Evolutionary conservation across 2,329 filamentous ascomycete species (phyloP).

Genomic region (Zalaria obscura): DNA sequence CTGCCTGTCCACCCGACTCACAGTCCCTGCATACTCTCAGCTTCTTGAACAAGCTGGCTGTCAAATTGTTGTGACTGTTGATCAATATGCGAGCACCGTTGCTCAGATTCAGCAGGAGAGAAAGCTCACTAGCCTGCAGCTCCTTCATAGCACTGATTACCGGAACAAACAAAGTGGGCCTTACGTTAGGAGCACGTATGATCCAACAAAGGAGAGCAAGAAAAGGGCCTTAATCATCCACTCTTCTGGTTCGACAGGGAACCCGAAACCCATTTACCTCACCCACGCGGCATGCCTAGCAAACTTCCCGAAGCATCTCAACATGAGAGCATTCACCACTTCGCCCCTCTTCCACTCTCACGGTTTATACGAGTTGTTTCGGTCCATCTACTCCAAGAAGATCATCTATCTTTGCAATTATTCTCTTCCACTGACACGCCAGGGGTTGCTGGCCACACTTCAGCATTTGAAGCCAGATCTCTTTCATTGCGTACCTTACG

Average conservation of each 20-base stretch:
- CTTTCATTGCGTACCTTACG: constrained; percentile 51
- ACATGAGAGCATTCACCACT: constrained; percentile 38
- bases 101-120: constrained; percentile 17
- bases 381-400: constrained; percentile 37
- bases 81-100: constrained; percentile 12
- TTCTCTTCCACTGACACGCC: constrained; percentile 37
- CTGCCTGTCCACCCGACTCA: constrained; percentile 40
- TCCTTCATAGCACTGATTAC: constrained; percentile 13
- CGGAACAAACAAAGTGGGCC: constrained; percentile 5
- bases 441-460: constrained; percentile 16
- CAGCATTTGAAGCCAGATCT: constrained; percentile 27
- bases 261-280: constrained; percentile 49
- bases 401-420: constrained; percentile 41
- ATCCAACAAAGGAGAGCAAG: constrained; percentile 13
- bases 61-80: constrained; percentile 13
- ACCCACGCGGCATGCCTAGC: constrained; percentile 37
- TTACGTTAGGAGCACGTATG: constrained; percentile 9
- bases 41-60: constrained; percentile 30
- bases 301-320: constrained; percentile 33
- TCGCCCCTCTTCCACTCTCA: constrained; percentile 47
- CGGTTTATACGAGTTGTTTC: constrained; percentile 40
- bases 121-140: constrained; percentile 14
- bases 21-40: constrained; percentile 34
- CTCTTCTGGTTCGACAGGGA: constrained; percentile 43
- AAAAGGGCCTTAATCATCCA: constrained; percentile 33